Evolutionary conservation across 192 early-diverging fungal species (phyloP), one percentile per base, ranked within the genome.

Genomic region (Linderina pennispora): DNA sequence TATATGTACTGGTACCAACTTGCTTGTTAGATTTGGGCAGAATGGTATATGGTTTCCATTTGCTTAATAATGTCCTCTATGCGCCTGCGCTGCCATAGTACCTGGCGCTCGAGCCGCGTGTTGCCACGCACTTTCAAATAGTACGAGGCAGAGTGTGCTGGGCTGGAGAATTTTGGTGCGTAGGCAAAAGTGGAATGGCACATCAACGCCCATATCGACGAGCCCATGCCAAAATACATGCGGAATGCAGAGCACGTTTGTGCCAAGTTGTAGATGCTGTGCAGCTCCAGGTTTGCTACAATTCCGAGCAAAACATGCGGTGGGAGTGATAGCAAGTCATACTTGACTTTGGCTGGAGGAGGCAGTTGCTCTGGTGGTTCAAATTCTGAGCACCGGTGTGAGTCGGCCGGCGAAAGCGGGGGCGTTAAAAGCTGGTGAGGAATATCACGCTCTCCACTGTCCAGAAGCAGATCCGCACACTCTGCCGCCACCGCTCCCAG

Each of bases 41-140:
- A n/a, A n/a, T n/a, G n/a, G n/a, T n/a, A n/a, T n/a, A n/a, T n/a
- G n/a, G n/a, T n/a, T n/a, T n/a, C 8, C 16, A 71, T 63, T 11
- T 35, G 37, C 8, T 44, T 11, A n/a, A 72, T 55, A 8, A 46
- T 28, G 14, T 35, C 25, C 49, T 72, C 68, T 17, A 72, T 45
- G 13, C 53, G 60, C 25, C 53, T 38, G 13, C 68, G 48, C 23
- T 72, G 68, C 19, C 56, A 24, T 23, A 64, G 33, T 7, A 72
- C 68, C 3, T 34, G 48, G 31, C 31, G 51, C 31, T 72, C 68
- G 13, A 56, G 40, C 18, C 68, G 35, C 4, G 32, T 45, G 45
- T 64, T 60, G 14, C 68, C 68, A 17, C 68, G 68, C 17, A 72
- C 61, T 6, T 44, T 45, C 45, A 62, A 15, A 37, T 72, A 72